These are phyloP conservation scores for Mucor circinelloides DNA, from an alignment of 371 early-diverging fungal species.

Conservation along the genomic window DNA sequence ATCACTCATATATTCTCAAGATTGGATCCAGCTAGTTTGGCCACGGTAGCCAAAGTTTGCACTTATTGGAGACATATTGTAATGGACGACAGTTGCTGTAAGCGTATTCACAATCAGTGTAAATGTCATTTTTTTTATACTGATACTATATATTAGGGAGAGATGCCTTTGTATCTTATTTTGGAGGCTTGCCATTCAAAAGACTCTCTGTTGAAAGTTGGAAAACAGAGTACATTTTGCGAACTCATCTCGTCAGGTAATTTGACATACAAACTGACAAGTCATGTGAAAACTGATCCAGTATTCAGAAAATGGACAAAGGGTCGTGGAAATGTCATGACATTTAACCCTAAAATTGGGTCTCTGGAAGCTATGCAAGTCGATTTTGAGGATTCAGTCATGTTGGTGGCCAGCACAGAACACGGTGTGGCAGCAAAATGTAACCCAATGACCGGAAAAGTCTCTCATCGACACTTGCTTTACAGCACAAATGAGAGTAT, in stretches of 20 bases:
- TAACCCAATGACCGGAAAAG: constrained; percentile 48
- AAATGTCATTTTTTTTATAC: not conserved
- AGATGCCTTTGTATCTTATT: constrained; percentile 50
- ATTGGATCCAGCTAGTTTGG: constrained; percentile 43
- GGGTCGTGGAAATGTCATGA: constrained; percentile 42
- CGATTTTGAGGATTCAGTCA: constrained; percentile 39
- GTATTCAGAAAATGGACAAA: constrained; percentile 50
- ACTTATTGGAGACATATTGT: constrained; percentile 51
- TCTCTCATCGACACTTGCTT: constrained; percentile 37
- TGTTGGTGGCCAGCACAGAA: constrained; percentile 43
- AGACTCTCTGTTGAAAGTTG: constrained; percentile 45
- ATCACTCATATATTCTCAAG: constrained; percentile 50
- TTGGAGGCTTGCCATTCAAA: constrained; percentile 46
- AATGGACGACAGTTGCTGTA: constrained; percentile 54
- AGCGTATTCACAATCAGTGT: constrained; percentile 6
- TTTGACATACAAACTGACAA: no score
- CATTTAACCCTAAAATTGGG: constrained; percentile 49
- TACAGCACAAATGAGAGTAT: constrained; percentile 41
- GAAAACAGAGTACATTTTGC: constrained; percentile 54
- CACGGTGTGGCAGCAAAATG: constrained; percentile 47
- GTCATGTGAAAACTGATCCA: not conserved
- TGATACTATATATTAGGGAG: constrained; percentile 33
- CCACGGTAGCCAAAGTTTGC: constrained; percentile 44
- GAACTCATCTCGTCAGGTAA: constrained; percentile 51
- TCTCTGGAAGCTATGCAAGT: constrained; percentile 40